phyloP scores from a whole-genome alignment of 441 rosid genomes.

The Rhodomyrtus psidioides region DNA sequence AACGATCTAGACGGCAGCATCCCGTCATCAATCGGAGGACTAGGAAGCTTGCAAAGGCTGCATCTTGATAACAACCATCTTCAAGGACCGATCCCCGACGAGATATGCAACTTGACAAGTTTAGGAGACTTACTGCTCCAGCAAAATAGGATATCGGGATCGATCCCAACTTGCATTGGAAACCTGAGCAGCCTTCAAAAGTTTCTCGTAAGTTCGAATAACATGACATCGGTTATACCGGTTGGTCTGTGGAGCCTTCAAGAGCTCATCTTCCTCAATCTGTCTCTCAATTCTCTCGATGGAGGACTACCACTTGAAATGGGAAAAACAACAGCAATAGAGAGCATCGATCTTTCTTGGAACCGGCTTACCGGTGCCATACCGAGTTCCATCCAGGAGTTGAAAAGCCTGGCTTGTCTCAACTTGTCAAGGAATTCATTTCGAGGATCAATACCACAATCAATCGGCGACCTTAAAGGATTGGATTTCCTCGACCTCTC shows the following conservation, averaged over 20 bases:
- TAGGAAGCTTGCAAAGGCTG: not conserved
- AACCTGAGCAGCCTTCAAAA: not conserved
- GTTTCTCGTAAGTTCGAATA: not conserved
- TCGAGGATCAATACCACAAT: constrained; percentile 7
- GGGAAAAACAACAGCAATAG: constrained; percentile 7
- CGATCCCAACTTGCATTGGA: not conserved
- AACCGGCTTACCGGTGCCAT: constrained; percentile 13
- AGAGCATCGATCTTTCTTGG: not conserved
- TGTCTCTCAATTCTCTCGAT: constrained; percentile 11
- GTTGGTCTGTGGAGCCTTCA: not conserved
- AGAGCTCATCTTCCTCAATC: not conserved
- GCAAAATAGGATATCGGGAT: not conserved
- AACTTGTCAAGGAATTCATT: constrained; percentile 8
- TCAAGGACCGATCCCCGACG: not conserved
- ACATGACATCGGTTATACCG: not conserved
- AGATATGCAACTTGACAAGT: not conserved
- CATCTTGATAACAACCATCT: too few species aligned
- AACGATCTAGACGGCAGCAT: not conserved
- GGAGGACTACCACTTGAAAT: too few species aligned
- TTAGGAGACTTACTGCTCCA: not conserved
- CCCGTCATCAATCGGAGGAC: not conserved
- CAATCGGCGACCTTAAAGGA: not conserved
- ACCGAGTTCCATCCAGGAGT: not conserved
- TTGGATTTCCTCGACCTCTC: constrained; percentile 17
- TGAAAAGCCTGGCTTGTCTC: not conserved